phyloP scores from a whole-genome alignment of 1,284 basidiomycete genomes.

The Baeospora myosura region DNA sequence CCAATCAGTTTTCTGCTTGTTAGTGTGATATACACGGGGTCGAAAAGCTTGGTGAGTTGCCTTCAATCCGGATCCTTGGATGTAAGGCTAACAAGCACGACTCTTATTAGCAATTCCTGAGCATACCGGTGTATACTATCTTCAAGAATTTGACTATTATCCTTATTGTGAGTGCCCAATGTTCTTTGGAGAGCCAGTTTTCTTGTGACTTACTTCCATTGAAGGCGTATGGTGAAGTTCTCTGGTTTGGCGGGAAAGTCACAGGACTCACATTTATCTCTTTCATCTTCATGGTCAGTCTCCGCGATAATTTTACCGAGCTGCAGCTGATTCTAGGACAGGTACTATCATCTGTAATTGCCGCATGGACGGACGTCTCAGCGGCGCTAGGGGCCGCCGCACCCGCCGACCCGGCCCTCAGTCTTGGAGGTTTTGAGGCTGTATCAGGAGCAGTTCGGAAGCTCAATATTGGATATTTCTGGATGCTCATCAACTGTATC shows the following conservation, averaged over 20 bases:
- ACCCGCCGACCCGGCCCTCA: constrained; percentile 35
- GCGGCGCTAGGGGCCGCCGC: constrained; percentile 38
- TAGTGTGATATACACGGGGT: constrained; percentile 95
- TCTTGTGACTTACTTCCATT: neutral
- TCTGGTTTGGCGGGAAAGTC: constrained; percentile 93
- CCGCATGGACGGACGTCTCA: constrained; percentile 89
- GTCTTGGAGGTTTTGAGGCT: constrained; percentile 32
- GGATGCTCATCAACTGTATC: constrained; percentile 94
- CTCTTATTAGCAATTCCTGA: constrained; percentile 76
- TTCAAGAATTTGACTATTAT: constrained; percentile 99
- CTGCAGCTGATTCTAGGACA: constrained; percentile 22
- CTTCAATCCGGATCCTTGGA: too few species aligned
- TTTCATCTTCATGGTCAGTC: constrained; percentile 84
- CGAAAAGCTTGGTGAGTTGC: constrained; percentile 82
- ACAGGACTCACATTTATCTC: constrained; percentile 84
- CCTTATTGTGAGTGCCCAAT: constrained; percentile 64
- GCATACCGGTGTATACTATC: constrained; percentile 93
- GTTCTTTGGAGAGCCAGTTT: neutral
- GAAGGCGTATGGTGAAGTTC: constrained; percentile 94
- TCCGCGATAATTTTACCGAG: neutral
- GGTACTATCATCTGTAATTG: constrained; percentile 92
- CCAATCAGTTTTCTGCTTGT: constrained; percentile 92
- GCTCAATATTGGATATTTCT: constrained; percentile 80
- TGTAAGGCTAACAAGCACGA: constrained; percentile 5
- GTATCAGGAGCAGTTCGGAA: constrained; percentile 46